These are phyloP conservation scores for Trichosanthes cucumerina DNA, from an alignment of 306 rosid genomes.

Conservation along the genomic window DNA sequence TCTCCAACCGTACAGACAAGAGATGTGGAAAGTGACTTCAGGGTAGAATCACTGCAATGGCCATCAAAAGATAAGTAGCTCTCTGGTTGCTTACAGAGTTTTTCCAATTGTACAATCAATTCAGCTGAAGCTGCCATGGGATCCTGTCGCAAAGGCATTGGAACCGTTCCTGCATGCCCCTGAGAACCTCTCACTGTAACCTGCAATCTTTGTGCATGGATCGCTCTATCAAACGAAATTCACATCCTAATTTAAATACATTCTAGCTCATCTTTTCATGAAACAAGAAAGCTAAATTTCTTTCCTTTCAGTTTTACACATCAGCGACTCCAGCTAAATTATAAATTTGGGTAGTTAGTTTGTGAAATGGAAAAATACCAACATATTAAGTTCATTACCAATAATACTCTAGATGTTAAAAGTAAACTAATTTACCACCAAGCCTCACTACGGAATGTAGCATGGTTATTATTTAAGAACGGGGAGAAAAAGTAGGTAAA, in stretches of 20 bases:
- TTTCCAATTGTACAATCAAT: slow-evolving; percentile 61
- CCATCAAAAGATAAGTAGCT: slow-evolving; percentile 56
- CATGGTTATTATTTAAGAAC: not conserved
- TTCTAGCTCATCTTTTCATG: not conserved
- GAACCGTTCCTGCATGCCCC: slow-evolving; percentile 95
- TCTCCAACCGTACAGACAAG: slow-evolving; percentile 97
- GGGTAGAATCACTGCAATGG: slow-evolving; percentile 46
- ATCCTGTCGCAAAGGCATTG: slow-evolving; percentile 92
- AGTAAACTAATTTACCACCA: not conserved
- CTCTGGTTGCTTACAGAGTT: slow-evolving; percentile 67
- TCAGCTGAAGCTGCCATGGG: slow-evolving; percentile 89
- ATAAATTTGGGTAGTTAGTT: not conserved
- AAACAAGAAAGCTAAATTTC: not conserved
- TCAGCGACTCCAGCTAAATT: not conserved
- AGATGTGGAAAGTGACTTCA: slow-evolving; percentile 68
- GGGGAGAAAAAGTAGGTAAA: not conserved
- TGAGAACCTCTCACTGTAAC: slow-evolving; percentile 87
- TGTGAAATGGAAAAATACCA: not conserved
- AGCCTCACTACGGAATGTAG: not conserved
- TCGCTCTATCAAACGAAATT: not conserved
- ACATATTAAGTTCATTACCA: not conserved
- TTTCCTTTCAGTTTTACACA: not conserved
- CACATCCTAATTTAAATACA: not conserved
- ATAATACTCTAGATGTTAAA: not conserved
- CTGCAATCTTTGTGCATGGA: slow-evolving; percentile 26